phyloP scores from a whole-genome alignment of 352 stramenopile species.

The Paralagenidium karlingii region DNA sequence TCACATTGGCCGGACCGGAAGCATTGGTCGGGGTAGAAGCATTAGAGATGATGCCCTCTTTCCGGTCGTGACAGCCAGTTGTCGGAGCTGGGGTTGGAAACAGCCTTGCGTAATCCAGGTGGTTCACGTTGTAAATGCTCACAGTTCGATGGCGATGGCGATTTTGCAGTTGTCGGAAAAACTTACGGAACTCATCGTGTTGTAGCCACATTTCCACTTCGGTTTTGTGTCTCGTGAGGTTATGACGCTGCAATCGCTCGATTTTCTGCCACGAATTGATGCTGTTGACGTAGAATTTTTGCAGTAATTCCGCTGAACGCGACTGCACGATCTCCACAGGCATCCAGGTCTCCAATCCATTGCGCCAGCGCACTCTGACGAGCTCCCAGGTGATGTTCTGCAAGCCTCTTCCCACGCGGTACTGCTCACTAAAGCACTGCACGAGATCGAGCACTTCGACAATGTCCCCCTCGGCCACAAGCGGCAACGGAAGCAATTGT shows the following conservation, averaged over 20 bases:
- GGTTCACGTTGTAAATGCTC: constrained; percentile 1
- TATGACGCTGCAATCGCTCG: constrained; percentile 22
- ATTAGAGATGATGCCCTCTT: too few relatives aligned
- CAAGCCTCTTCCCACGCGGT: constrained; percentile 1
- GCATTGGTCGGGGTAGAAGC: too few relatives aligned
- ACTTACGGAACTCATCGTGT: constrained; percentile 46
- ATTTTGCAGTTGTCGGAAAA: constrained; percentile 24
- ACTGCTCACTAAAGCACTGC: constrained; percentile 26
- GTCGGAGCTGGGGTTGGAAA: too few relatives aligned
- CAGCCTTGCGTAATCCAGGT: too few relatives aligned
- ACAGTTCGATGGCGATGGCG: background rate
- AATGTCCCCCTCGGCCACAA: constrained; percentile 30
- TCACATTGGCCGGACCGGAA: too few relatives aligned
- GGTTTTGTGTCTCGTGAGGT: constrained; percentile 22
- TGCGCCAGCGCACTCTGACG: constrained; percentile 53
- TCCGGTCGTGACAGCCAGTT: too few relatives aligned
- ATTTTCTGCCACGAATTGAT: constrained; percentile 65
- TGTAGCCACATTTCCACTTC: constrained; percentile 68
- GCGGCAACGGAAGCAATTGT: constrained; percentile 37
- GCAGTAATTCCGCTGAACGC: constrained; percentile 25
- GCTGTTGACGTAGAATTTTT: constrained; percentile 66
- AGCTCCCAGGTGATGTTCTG: constrained; percentile 46
- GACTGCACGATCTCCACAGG: constrained; percentile 32
- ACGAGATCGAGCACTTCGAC: constrained; percentile 62
- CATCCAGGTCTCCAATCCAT: constrained; percentile 50